Conservation (phyloP, 805 yeast species). For the Candida koratica region DNA sequence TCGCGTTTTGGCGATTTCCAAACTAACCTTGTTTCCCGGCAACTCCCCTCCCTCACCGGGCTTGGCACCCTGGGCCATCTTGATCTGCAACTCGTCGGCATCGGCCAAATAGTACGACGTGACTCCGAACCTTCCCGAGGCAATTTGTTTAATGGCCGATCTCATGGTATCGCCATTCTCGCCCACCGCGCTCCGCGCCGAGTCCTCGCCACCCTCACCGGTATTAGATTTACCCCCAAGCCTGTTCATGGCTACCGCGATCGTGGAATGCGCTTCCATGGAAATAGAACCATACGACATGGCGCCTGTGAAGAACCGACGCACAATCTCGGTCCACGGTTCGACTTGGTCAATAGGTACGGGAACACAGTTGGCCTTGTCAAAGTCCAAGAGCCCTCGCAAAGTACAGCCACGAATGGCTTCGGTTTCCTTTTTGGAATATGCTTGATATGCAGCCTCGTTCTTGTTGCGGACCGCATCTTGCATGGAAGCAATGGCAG, state of each 20-base stretch:
- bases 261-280: conserved; percentile 95
- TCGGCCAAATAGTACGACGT: conserved; percentile 91
- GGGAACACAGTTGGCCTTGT: conserved; percentile 62
- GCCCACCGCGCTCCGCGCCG: conserved; percentile 76
- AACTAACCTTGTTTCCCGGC: conserved; percentile 90
- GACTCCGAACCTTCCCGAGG: conserved; percentile 97
- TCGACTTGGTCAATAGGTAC: conserved; percentile 97
- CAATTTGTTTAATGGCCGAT: conserved; percentile 97
- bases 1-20: conserved; percentile 86
- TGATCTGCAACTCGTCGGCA: conserved; percentile 96
- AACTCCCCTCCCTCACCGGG: conserved; percentile 99
- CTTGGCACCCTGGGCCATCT: conserved; percentile 99
- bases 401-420: conserved; percentile 90
- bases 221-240: conserved; percentile 97
- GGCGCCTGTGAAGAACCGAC: conserved; percentile 98
- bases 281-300: conserved; percentile 99
- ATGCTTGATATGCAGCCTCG: conserved; percentile 86
- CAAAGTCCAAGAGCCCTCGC: conserved; percentile 91
- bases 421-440: conserved; percentile 84
- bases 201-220: conserved; percentile 99
- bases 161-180: conserved; percentile 96
- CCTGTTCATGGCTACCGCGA: conserved; percentile 98
- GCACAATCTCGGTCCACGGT: conserved; percentile 98
- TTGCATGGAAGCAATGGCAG: conserved; percentile 91
- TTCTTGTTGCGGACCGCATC: conserved; percentile 98